Conservation (phyloP, 2,329 filamentous ascomycete genomes). For the Metarhizium album region DNA sequence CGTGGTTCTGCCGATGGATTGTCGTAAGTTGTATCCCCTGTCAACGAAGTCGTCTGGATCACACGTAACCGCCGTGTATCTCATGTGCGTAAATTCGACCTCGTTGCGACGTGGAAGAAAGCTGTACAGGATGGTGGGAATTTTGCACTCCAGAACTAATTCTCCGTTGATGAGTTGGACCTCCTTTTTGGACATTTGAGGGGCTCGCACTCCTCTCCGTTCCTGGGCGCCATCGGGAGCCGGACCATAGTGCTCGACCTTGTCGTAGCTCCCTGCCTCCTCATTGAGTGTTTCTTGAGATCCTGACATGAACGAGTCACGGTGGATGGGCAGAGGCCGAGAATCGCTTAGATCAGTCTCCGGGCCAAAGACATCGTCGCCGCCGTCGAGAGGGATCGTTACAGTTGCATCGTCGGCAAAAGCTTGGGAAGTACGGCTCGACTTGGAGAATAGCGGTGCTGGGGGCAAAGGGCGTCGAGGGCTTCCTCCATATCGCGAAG, state of each 20-base stretch:
- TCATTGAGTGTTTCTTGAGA: slow-evolving; percentile 47
- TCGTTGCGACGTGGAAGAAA: slow-evolving; percentile 90
- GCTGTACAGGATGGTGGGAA: slow-evolving; percentile 94
- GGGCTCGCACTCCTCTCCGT: slow-evolving; percentile 73
- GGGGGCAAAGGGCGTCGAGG: slow-evolving; percentile 79
- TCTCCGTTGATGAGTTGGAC: slow-evolving; percentile 96
- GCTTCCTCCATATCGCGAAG: slow-evolving; percentile 78
- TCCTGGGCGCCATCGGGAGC: slow-evolving; percentile 81
- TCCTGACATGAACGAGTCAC: slow-evolving; percentile 44
- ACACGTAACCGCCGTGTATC: slow-evolving; percentile 96
- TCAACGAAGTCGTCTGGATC: slow-evolving; percentile 89
- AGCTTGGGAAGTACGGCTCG: slow-evolving; percentile 35
- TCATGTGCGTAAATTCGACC: slow-evolving; percentile 96
- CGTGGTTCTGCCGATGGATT: slow-evolving; percentile 72
- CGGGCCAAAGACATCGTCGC: slow-evolving; percentile 67
- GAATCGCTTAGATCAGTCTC: slow-evolving; percentile 42
- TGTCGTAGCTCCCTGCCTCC: slow-evolving; percentile 30
- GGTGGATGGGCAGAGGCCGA: slow-evolving; percentile 38
- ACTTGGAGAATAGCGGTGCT: slow-evolving; percentile 67
- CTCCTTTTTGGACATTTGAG: slow-evolving; percentile 86
- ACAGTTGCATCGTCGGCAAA: slow-evolving; percentile 60
- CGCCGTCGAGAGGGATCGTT: slow-evolving; percentile 55
- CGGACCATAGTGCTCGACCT: slow-evolving; percentile 74
- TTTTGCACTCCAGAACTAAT: slow-evolving; percentile 96
- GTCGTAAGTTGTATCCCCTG: slow-evolving; percentile 82